Conservation (phyloP, 345 rosid genomes). For the Dipteronia sinensis region DNA sequence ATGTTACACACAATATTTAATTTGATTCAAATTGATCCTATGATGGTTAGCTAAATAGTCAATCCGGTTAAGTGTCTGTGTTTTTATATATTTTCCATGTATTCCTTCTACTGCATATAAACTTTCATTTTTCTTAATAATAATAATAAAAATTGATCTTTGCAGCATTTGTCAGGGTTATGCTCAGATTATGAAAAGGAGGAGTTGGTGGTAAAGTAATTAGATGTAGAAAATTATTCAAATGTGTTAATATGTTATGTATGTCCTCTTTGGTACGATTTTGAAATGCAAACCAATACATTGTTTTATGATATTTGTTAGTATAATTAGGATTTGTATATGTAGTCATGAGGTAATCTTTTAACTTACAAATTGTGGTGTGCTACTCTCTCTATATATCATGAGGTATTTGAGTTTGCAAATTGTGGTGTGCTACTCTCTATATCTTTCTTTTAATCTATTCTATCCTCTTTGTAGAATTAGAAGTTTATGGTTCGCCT, state of each 20-base stretch:
- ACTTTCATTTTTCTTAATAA: background rate
- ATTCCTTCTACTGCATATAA: background rate
- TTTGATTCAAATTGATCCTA: background rate
- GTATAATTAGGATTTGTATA: background rate
- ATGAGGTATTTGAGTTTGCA: background rate
- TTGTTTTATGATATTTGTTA: background rate
- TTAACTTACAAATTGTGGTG: background rate
- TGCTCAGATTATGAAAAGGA: background rate
- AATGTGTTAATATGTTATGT: background rate
- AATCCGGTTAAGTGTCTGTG: background rate
- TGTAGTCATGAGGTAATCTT: background rate
- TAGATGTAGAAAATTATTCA: background rate
- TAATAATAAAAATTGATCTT: background rate
- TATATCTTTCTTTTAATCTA: background rate
- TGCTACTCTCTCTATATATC: too few species aligned
- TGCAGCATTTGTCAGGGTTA: background rate
- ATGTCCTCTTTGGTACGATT: background rate
- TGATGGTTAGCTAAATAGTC: background rate
- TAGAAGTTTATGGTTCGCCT: too few species aligned
- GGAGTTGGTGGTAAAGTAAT: background rate
- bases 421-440: too few species aligned
- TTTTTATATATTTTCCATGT: background rate
- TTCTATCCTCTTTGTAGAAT: background rate
- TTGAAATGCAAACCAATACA: background rate
- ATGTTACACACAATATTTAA: background rate